phyloP scores from a whole-genome alignment of 1,284 basidiomycete genomes.

The Coniophora puteana region DNA sequence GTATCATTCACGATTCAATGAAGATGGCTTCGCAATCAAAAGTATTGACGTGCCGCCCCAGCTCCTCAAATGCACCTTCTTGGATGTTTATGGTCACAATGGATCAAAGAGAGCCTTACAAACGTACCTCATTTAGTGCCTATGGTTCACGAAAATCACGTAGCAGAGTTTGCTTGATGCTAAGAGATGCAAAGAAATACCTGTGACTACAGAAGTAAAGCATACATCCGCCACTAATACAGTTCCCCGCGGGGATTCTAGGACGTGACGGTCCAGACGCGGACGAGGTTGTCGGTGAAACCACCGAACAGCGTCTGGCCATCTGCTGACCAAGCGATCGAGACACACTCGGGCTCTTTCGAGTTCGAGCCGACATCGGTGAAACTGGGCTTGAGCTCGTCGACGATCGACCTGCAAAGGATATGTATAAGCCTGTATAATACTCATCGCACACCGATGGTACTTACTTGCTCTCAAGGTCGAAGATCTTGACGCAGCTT shows the following conservation, averaged over 20 bases:
- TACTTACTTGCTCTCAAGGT: slow-evolving; percentile 94
- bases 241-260: slow-evolving; percentile 40
- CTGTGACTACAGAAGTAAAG: too few species aligned
- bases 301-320: slow-evolving; percentile 97
- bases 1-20: too few species aligned
- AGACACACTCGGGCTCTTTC: slow-evolving; percentile 92
- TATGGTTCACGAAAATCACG: too few species aligned
- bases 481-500: slow-evolving; percentile 98
- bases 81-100: too few species aligned
- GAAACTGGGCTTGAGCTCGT: slow-evolving; percentile 96
- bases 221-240: slow-evolving; percentile 25
- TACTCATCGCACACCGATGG: too few species aligned
- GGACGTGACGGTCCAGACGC: slow-evolving; percentile 88
- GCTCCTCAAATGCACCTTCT: too few species aligned
- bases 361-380: slow-evolving; percentile 76
- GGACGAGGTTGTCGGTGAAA: slow-evolving; percentile 88
- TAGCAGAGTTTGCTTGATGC: too few species aligned
- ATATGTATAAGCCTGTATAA: slow-evolving; percentile 11
- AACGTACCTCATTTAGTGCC: too few species aligned
- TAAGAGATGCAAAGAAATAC: too few species aligned
- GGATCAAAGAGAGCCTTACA: too few species aligned
- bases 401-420: slow-evolving; percentile 84
- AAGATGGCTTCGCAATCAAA: too few species aligned
- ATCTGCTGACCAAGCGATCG: slow-evolving; percentile 98
- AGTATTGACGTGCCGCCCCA: too few species aligned